phyloP scores from a whole-genome alignment of 1,284 basidiomycete genomes.

The Pterulicium gracile region DNA sequence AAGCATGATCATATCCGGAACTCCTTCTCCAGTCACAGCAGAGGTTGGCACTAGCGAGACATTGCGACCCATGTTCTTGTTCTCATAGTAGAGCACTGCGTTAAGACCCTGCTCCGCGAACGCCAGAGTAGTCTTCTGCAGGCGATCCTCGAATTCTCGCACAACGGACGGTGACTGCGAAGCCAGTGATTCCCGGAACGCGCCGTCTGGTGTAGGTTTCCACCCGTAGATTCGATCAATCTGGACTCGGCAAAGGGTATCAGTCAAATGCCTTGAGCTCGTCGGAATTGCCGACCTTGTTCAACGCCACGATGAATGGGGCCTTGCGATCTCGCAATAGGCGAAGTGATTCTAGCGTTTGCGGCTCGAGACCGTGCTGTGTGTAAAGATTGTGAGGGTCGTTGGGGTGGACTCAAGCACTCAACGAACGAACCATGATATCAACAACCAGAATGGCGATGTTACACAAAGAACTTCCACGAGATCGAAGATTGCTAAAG shows the following conservation, averaged over 20 bases:
- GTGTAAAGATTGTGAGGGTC: conserved; percentile 9
- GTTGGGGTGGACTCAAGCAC: not conserved
- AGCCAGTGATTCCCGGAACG: conserved; percentile 87
- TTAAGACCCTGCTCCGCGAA: conserved; percentile 98
- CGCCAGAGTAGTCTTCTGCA: conserved; percentile 78
- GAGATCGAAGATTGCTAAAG: conserved; percentile 93
- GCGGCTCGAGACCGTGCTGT: conserved; percentile 93
- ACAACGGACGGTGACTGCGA: conserved; percentile 77
- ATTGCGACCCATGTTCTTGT: conserved; percentile 91
- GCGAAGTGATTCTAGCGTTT: conserved; percentile 94
- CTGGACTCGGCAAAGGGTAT: conserved; percentile 25
- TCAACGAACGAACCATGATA: conserved; percentile 68
- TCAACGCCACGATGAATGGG: conserved; percentile 97
- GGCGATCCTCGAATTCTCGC: conserved; percentile 89
- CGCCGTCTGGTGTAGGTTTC: conserved; percentile 84
- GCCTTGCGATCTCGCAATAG: conserved; percentile 92
- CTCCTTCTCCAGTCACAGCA: conserved; percentile 95
- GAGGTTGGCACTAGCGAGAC: conserved; percentile 98
- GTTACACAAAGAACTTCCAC: conserved; percentile 97
- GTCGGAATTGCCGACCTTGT: conserved; percentile 68
- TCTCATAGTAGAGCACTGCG: conserved; percentile 92
- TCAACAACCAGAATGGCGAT: conserved; percentile 99
- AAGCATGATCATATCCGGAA: conserved; percentile 99
- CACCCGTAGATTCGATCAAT: conserved; percentile 98
- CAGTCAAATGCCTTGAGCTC: conserved; percentile 3